These are phyloP conservation scores for Avena sativa DNA, from an alignment of 176 grass and related monocot genomes.

Conservation along the genomic window DNA sequence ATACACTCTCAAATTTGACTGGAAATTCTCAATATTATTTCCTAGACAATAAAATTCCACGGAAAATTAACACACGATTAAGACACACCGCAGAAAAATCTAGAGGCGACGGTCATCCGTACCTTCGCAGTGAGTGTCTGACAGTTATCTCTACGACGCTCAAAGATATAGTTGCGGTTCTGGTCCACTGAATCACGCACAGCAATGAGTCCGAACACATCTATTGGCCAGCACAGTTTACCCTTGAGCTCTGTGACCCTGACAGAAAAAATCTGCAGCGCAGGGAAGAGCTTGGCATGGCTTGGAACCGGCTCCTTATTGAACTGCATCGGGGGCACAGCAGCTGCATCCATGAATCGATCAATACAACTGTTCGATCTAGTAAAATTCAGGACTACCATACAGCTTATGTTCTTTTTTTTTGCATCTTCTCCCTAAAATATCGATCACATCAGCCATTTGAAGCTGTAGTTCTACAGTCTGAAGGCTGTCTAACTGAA, in stretches of 20 bases:
- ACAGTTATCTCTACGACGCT: neutral
- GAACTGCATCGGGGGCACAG: neutral
- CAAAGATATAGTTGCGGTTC: conserved; percentile 4
- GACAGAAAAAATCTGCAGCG: neutral
- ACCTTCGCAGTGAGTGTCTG: neutral
- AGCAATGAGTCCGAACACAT: neutral
- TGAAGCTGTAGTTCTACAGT: neutral
- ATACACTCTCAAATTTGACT: too few species aligned
- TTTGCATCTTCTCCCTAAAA: neutral
- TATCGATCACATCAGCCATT: neutral
- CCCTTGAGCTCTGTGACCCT: neutral
- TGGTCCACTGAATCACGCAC: neutral
- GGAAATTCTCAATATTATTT: too few species aligned
- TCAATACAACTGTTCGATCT: neutral
- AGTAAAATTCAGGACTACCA: neutral
- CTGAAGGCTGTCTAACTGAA: neutral
- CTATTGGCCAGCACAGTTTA: neutral
- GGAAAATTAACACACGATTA: too few species aligned
- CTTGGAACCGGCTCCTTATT: neutral
- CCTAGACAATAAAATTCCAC: too few species aligned
- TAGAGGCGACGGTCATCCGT: neutral
- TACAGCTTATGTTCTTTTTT: neutral
- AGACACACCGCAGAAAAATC: too few species aligned
- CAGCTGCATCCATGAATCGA: neutral
- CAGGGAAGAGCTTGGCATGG: neutral